A percentile compares a stretch with the other conserved stretches of the same genome.
phyloP scores from a whole-genome alignment of 2,329 filamentous ascomycete species.

The Epichloe glyceriae region DNA sequence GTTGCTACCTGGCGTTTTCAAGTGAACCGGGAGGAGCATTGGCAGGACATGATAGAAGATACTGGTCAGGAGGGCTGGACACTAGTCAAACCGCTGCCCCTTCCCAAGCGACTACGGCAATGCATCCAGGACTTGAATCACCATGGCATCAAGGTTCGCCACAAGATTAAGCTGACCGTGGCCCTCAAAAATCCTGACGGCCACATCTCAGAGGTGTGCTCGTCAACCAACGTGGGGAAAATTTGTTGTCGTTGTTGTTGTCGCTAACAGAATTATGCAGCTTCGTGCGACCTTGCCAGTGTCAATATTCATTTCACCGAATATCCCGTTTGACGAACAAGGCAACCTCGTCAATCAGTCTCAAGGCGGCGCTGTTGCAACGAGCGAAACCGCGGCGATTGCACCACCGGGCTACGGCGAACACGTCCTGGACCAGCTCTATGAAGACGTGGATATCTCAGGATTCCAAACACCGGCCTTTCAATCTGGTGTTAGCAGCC shows the following conservation, averaged over 20 bases:
- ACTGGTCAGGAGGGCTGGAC: constrained; percentile 53
- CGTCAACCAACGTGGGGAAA: not conserved
- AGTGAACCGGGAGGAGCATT: constrained; percentile 46
- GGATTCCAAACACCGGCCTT: constrained; percentile 69
- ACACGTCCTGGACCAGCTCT: constrained; percentile 80
- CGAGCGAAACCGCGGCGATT: constrained; percentile 45
- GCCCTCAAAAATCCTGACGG: constrained; percentile 91
- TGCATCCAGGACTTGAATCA: constrained; percentile 86
- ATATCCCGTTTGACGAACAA: constrained; percentile 76
- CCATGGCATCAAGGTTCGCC: constrained; percentile 79
- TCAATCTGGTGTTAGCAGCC: constrained; percentile 66
- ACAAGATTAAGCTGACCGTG: constrained; percentile 85
- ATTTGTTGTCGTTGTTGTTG: not conserved
- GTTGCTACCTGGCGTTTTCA: constrained; percentile 47
- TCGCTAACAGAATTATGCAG: constrained; percentile 22
- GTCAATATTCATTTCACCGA: constrained; percentile 90
- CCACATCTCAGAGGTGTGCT: constrained; percentile 70
- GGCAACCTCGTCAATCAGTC: constrained; percentile 60
- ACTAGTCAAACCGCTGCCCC: constrained; percentile 46
- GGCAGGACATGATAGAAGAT: constrained; percentile 56
- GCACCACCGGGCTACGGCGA: constrained; percentile 90
- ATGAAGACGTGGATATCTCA: constrained; percentile 69
- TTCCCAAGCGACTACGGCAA: constrained; percentile 69
- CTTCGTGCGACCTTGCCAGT: constrained; percentile 82
- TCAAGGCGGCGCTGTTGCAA: constrained; percentile 32